A percentile compares a stretch with the other conserved stretches of the same genome.
Evolutionary conservation across 257 asterid species (phyloP).

Genomic region (Petunia axillaris): DNA sequence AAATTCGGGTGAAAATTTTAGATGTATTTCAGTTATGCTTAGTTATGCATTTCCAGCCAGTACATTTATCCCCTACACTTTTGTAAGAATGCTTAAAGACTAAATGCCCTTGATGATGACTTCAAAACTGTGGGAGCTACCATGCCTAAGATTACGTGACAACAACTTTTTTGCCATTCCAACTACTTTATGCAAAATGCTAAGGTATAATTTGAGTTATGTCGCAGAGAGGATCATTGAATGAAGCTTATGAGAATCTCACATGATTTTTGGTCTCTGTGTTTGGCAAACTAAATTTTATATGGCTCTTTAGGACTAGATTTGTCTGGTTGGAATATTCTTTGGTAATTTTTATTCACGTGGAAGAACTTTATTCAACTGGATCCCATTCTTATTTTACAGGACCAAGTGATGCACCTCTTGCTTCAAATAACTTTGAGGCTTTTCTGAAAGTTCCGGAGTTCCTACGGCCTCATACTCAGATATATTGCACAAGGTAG

Average conservation of each 20-base stretch:
- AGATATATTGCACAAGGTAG: slow-evolving; percentile 97
- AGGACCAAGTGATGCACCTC: slow-evolving; percentile 97
- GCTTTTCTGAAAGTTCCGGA: slow-evolving; percentile 95
- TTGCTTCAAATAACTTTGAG: slow-evolving; percentile 91
- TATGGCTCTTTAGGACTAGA: background rate
- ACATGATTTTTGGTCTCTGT: background rate
- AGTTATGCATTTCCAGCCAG: background rate
- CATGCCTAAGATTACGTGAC: background rate
- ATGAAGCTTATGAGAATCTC: slow-evolving; percentile 11
- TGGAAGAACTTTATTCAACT: slow-evolving; percentile 12
- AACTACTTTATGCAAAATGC: background rate
- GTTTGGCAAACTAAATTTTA: slow-evolving; percentile 5
- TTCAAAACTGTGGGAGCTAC: background rate
- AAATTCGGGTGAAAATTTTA: background rate
- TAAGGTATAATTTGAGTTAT: background rate
- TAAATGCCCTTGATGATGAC: background rate
- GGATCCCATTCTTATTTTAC: slow-evolving; percentile 32
- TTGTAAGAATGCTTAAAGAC: background rate
- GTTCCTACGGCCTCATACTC: slow-evolving; percentile 92
- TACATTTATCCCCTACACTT: background rate
- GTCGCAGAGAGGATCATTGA: background rate
- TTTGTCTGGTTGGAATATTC: slow-evolving; percentile 12
- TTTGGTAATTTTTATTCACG: background rate
- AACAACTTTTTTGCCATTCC: background rate
- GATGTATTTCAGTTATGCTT: slow-evolving; percentile 1